A percentile compares a stretch with the other conserved stretches of the same genome.
These are phyloP conservation scores for Apiospora arundinis DNA, from an alignment of 2,329 filamentous ascomycete genomes.

Conservation along the genomic window DNA sequence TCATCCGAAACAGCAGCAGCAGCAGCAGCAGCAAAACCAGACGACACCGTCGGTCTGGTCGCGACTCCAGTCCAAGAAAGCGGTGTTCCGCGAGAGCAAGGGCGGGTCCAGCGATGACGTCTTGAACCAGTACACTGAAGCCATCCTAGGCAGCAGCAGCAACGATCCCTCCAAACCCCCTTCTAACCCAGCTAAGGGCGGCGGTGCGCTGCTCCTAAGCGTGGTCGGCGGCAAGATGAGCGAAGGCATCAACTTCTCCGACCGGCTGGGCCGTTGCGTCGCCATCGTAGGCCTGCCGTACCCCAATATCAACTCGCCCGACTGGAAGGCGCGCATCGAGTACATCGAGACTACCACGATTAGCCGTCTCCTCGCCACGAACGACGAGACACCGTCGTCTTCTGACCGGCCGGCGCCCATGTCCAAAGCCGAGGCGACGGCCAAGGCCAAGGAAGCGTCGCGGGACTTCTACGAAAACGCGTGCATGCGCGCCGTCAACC, in stretches of 20 bases:
- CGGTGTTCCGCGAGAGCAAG: slow-evolving; percentile 65
- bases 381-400: not conserved
- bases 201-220: slow-evolving; percentile 82
- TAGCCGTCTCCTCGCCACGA: slow-evolving; percentile 40
- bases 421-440: slow-evolving; percentile 40
- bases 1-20: slow-evolving; percentile 18
- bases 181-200: slow-evolving; percentile 29
- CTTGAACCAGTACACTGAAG: slow-evolving; percentile 73
- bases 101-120: slow-evolving; percentile 69
- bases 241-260: slow-evolving; percentile 98
- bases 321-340: slow-evolving; percentile 91
- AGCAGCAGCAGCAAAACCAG: slow-evolving; percentile 13
- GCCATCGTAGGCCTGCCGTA: slow-evolving; percentile 93
- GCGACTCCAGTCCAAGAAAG: slow-evolving; percentile 63
- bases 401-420: slow-evolving; percentile 26
- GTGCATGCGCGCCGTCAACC: slow-evolving; percentile 96
- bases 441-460: slow-evolving; percentile 60
- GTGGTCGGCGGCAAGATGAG: slow-evolving; percentile 95
- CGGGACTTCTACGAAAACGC: slow-evolving; percentile 91
- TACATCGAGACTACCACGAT: slow-evolving; percentile 74
- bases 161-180: not conserved
- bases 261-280: slow-evolving; percentile 86
- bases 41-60: slow-evolving; percentile 58
- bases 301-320: slow-evolving; percentile 85
- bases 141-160: slow-evolving; percentile 61